Evolutionary conservation across 1,139 yeast genomes (phyloP).

Genomic region (Scheffersomyces parashehatae): DNA sequence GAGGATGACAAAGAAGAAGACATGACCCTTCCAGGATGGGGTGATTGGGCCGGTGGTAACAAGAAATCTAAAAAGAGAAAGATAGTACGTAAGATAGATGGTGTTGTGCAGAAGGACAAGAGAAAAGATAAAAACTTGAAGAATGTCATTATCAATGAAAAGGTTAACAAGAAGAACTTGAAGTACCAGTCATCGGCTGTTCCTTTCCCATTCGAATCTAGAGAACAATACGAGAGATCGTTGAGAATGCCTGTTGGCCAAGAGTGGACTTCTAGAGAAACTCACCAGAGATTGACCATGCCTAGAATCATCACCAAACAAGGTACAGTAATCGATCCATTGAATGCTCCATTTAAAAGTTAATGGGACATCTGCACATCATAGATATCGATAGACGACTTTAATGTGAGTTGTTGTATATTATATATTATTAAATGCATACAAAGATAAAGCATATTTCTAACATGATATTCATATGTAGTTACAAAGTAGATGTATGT

Average conservation of each 20-base stretch:
- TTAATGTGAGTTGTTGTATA: not conserved
- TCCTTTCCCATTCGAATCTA: slow-evolving; percentile 90
- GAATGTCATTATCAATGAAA: slow-evolving; percentile 88
- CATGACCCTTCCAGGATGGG: slow-evolving; percentile 93
- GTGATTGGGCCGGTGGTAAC: slow-evolving; percentile 73
- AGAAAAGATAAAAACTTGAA: slow-evolving; percentile 76
- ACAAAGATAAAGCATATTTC: not conserved
- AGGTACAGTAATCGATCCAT: slow-evolving; percentile 88
- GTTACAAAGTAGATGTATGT: not conserved
- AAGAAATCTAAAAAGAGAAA: slow-evolving; percentile 60
- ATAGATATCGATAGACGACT: too few relatives aligned
- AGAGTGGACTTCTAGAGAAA: slow-evolving; percentile 89
- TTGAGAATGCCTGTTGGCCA: slow-evolving; percentile 96
- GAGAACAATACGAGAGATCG: slow-evolving; percentile 93
- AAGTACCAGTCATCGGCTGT: slow-evolving; percentile 85
- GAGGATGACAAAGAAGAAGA: slow-evolving; percentile 91
- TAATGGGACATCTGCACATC: too few relatives aligned
- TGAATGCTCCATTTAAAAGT: slow-evolving; percentile 64
- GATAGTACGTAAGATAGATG: slow-evolving; percentile 67
- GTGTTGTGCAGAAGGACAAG: slow-evolving; percentile 67
- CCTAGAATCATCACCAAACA: slow-evolving; percentile 86
- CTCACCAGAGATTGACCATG: slow-evolving; percentile 86
- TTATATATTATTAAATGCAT: not conserved
- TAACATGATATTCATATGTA: not conserved
- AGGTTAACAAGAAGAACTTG: slow-evolving; percentile 75